Evolutionary conservation across 371 early-diverging fungal species (phyloP), one percentile per base, ranked within the genome.

Genomic region (Saksenaea oblongispora): DNA sequence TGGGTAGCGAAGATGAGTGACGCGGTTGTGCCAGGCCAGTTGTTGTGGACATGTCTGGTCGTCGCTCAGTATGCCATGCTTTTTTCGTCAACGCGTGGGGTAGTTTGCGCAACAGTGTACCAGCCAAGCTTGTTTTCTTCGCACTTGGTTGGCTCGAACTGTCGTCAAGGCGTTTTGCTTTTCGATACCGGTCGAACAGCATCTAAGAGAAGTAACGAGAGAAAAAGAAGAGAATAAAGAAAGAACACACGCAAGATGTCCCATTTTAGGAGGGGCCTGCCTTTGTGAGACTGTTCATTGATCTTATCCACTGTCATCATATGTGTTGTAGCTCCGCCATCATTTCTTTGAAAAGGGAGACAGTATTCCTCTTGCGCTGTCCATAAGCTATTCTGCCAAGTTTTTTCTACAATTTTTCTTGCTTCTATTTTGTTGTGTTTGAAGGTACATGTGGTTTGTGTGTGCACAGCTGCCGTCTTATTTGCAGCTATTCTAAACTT

Each of bases 101-200:
- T 34, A 77, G 66, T 59, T 67, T 63, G 34, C 73, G 70, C 36
- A 79, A 67, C 22, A 79, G 72, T 39, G 72, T 66, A 22, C 67
- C 72, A 8, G 75, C 76, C 54, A 74, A 59, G 26, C 70, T 73
- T 54, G 62, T 59, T 59, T 69, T 73, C 34, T 64, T 73, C 18
- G 34, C 31, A 47, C 60, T 57, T 54, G 59, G 15, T 15, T 56
- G 54, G 37, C 54, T 56, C 35, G 63, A 22, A 34, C 54, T 26
- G 62, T 67, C 69, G 13, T 62, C 64, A 8, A 67, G 64, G 34
- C 67, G 61, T 60, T 72, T 72, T 55, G 70, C 62, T 56, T 66
- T 74, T 72, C 72, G 65, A 58, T 77, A 77, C 15, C 74, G 64
- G 65, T 74, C 74, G 64, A 77, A 77, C 17, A 77, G 56, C 78